Evolutionary conservation across 2,329 filamentous ascomycete species (phyloP).

Genomic region (Decorospora gaudefroyi): DNA sequence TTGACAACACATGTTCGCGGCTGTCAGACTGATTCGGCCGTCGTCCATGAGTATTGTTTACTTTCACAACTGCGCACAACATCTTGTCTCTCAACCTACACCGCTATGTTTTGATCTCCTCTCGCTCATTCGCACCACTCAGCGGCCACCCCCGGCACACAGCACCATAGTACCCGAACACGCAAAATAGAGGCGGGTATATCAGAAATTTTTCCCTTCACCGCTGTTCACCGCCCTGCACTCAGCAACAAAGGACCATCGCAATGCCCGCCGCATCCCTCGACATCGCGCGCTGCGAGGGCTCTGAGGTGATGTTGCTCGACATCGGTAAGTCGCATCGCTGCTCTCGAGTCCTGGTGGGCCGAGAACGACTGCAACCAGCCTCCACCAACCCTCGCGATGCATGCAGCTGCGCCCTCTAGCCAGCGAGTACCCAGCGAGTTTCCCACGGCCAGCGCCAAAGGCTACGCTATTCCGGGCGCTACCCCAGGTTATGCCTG

Average conservation of each 20-base stretch:
- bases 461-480: slow-evolving; percentile 18
- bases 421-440: slow-evolving; percentile 22
- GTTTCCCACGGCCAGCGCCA: slow-evolving; percentile 2
- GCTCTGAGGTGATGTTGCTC: slow-evolving; percentile 58
- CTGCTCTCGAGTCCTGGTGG: slow-evolving; percentile 22
- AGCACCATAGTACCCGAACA: slow-evolving; percentile 15
- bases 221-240: slow-evolving; percentile 41
- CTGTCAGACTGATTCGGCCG: slow-evolving; percentile 26
- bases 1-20: slow-evolving; percentile 21
- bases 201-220: slow-evolving; percentile 38
- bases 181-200: slow-evolving; percentile 11
- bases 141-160: slow-evolving; percentile 33
- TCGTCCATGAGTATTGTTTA: slow-evolving; percentile 10
- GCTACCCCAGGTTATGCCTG: slow-evolving; percentile 38
- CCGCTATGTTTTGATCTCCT: slow-evolving; percentile 37
- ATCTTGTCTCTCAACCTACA: slow-evolving; percentile 23
- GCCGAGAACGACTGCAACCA: slow-evolving; percentile 24
- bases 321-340: slow-evolving; percentile 60
- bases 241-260: slow-evolving; percentile 26
- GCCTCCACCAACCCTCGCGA: slow-evolving; percentile 21
- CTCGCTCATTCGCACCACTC: slow-evolving; percentile 35
- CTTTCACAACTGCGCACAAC: slow-evolving; percentile 15
- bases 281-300: slow-evolving; percentile 37
- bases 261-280: slow-evolving; percentile 37
- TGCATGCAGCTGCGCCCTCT: slow-evolving; percentile 26